phyloP scores from a whole-genome alignment of 139 green algal genomes.

The Eudorina sp. region DNA sequence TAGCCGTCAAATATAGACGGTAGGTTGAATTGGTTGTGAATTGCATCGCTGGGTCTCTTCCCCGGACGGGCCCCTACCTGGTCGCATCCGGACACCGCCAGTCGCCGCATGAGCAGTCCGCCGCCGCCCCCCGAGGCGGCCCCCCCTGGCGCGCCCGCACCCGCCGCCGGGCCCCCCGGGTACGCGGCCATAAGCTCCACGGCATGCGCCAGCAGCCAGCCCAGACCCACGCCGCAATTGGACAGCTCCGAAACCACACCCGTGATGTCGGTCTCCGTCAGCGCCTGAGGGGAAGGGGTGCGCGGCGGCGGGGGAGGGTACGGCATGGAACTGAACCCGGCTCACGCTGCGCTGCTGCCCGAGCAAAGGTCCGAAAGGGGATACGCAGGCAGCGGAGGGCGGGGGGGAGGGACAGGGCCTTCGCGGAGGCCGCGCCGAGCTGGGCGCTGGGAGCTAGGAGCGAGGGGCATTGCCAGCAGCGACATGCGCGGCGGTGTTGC shows the following conservation, averaged over 20 bases:
- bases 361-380: too few relatives aligned
- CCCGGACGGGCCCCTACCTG: conserved; percentile 56
- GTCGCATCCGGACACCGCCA: conserved; percentile 66
- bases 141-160: neutral
- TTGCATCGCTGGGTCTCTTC: too few relatives aligned
- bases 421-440: too few relatives aligned
- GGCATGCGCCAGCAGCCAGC: conserved; percentile 82
- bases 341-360: too few relatives aligned
- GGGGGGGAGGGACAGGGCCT: too few relatives aligned
- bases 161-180: neutral
- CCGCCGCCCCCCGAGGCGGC: neutral
- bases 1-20: too few relatives aligned
- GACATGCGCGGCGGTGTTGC: too few relatives aligned
- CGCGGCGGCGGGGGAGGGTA: neutral
- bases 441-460: too few relatives aligned
- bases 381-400: too few relatives aligned
- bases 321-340: too few relatives aligned
- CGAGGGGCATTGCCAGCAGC: too few relatives aligned
- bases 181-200: conserved; percentile 68
- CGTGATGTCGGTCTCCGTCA: conserved; percentile 43
- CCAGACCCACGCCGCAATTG: conserved; percentile 23
- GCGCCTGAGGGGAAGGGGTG: conserved; percentile 15
- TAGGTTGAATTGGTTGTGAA: too few relatives aligned
- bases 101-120: conserved; percentile 44
- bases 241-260: conserved; percentile 56